Conservation (phyloP, 2,329 filamentous ascomycete species). For the Pseudopyrenochaeta lycopersici region DNA sequence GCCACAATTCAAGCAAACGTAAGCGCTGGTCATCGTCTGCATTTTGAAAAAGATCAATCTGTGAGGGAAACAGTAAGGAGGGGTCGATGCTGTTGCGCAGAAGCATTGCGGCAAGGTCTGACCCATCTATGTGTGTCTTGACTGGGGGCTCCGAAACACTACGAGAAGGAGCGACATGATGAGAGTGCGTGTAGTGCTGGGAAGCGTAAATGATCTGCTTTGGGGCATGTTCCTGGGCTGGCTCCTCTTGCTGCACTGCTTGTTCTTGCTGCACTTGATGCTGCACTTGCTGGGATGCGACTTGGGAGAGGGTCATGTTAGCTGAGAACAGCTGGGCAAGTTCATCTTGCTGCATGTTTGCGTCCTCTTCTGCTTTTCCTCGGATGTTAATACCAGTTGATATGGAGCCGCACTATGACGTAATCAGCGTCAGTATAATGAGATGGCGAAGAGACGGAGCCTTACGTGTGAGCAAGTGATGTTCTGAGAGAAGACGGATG, state of each 20-base stretch:
- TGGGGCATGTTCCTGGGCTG: constrained; percentile 25
- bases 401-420: constrained; percentile 56
- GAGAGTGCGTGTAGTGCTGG: constrained; percentile 84
- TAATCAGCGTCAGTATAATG: constrained; percentile 39
- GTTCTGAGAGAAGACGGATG: constrained; percentile 55
- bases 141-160: constrained; percentile 39
- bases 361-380: constrained; percentile 38
- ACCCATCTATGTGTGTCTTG: constrained; percentile 42
- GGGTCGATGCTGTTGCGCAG: constrained; percentile 75
- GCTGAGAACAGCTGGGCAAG: constrained; percentile 81
- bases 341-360: constrained; percentile 76
- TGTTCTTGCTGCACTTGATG: constrained; percentile 16
- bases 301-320: constrained; percentile 70
- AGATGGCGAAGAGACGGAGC: constrained; percentile 17
- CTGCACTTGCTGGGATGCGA: constrained; percentile 56
- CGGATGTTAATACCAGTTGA: constrained; percentile 55
- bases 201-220: constrained; percentile 75
- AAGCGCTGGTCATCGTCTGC: constrained; percentile 76
- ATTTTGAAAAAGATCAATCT: constrained; percentile 80
- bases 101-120: constrained; percentile 66
- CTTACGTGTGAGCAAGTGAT: constrained; percentile 59
- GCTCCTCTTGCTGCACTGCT: constrained; percentile 19
- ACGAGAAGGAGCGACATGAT: constrained; percentile 64
- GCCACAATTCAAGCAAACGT: constrained; percentile 85
- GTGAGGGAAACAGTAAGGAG: constrained; percentile 72